Base-by-base conservation (phyloP, 768 basidiomycete genomes). In the Pulveroboletus ravenelii region DNA sequence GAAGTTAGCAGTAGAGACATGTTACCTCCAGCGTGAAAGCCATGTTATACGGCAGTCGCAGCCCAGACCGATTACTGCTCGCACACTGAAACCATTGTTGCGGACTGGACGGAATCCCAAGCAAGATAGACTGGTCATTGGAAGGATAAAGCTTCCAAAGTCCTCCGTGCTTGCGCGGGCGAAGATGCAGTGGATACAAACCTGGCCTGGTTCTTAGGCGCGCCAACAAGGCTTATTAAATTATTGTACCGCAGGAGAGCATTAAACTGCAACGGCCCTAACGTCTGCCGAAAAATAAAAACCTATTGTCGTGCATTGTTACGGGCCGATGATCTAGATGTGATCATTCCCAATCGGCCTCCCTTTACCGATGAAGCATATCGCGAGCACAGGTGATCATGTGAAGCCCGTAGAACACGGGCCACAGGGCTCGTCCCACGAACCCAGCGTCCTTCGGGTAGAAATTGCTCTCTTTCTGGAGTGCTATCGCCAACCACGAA, bases 401-500 rank as follows among this genome's bases (percentile, higher is more conserved):
- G 1, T 31, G 13, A 29, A 62, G 56, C 31, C 20, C 13, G 20
- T 45, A 67, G 20, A 53, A 39, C 2, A 58, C 1, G 4, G 66
- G 66, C 66, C 66, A 69, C 0, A 51, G 39, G 15, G 41, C 18
- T 25, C 63, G 63, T 17, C 9, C 7, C 38, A 40, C 38, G 5
- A 53, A 10, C 7, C 18, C 20, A 42, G 23, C 5, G 3, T 48
- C 13, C 5, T 10, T 1, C 7, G 36, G 35, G 29, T 53, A 53
- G 45, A 69, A 62, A 13, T 15, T 0, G 2, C 62, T 68, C 2
- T 59, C 50, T 23, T 18, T 34, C 39, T 82, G 80, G 56, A 80
- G 74, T 3, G 79, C 73, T 30, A 83, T 70, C 20, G 79, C 75
- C 20, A 81, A 49, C 81, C 81, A 85, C 18, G 78, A 64, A 7